Evolutionary conservation across 306 rosid species (phyloP), one percentile per base, ranked within the genome.

Genomic region (Dalbergia oliveri): DNA sequence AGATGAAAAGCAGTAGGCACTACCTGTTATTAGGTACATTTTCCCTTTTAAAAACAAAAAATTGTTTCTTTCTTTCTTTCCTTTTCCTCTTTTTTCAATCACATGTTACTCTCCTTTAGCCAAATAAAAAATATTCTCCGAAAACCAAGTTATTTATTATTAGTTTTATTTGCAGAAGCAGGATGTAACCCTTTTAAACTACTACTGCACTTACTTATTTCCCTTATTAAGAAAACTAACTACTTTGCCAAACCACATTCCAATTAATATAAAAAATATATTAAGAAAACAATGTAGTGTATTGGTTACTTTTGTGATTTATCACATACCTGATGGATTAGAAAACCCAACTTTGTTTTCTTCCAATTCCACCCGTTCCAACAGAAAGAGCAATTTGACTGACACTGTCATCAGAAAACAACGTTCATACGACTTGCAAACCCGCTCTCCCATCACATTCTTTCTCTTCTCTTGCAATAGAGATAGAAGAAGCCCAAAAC

Each of bases 401-500:
- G 21, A 15, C 9, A 54, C 16, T 5, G 8, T 61, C 66, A 61
- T 5, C 43, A 13, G 5, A 31, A 6, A 54, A 54, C 2, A 31
- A 61, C 18, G 0, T 39, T 65, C 70, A 65, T 3, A 65, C 44
- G 4, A 66, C 33, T 66, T 39, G 71, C 31, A 66, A 41, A 11
- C 5, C 47, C 3, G 8, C 3, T 41, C n/a, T 66, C 35, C 9
- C 35, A 0, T 59, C 41, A 58, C 11, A 44, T 31, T 33, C 76
- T 57, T 4, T 56, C 26, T 53, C 57, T 56, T 77, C 61, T 7
- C 60, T 43, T 19, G 26, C 9, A 44, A 6, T 0, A 11, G 26
- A 5, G 26, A 6, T 1, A 11, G 78, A 73, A 73, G 67, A 34
- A 43, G 44, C 59, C 76, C 69, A 77, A 15, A 57, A 43, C 76